phyloP scores from a whole-genome alignment of 1,284 basidiomycete species.

The Salmacisia buchloeana region DNA sequence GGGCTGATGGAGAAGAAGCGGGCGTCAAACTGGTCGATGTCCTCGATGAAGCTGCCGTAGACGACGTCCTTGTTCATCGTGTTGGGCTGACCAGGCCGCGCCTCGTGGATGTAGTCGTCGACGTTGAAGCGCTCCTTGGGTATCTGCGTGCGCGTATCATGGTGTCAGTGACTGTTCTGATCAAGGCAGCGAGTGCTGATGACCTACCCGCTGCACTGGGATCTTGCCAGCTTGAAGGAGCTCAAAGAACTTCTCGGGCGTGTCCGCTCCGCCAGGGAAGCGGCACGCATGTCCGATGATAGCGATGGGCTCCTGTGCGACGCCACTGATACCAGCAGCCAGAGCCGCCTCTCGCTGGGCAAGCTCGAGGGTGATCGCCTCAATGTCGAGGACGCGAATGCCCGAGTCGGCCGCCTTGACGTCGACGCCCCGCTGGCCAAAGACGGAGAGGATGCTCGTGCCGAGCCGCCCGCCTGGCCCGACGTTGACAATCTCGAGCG shows the following conservation, averaged over 20 bases:
- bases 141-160: background rate
- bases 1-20: slow-evolving; percentile 32
- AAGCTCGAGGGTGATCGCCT: background rate
- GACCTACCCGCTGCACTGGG: background rate
- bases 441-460: background rate
- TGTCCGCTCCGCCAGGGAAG: slow-evolving; percentile 10
- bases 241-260: background rate
- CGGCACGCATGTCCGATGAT: slow-evolving; percentile 8
- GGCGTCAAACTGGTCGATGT: slow-evolving; percentile 24
- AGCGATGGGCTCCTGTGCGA: slow-evolving; percentile 9
- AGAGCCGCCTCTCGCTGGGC: too few relatives aligned
- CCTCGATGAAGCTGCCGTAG: slow-evolving; percentile 23
- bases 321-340: too few relatives aligned
- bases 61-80: slow-evolving; percentile 26
- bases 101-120: slow-evolving; percentile 26
- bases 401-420: background rate
- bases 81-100: slow-evolving; percentile 17
- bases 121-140: slow-evolving; percentile 29
- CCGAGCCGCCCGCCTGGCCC: background rate
- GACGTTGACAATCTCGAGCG: too few relatives aligned
- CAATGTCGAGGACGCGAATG: background rate
- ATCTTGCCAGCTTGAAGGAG: background rate
- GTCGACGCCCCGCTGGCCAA: background rate
- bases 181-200: background rate
- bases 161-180: background rate